Evolutionary conservation across 1,284 basidiomycete species (phyloP).

Genomic region (Rhodotorula mucilaginosa): DNA sequence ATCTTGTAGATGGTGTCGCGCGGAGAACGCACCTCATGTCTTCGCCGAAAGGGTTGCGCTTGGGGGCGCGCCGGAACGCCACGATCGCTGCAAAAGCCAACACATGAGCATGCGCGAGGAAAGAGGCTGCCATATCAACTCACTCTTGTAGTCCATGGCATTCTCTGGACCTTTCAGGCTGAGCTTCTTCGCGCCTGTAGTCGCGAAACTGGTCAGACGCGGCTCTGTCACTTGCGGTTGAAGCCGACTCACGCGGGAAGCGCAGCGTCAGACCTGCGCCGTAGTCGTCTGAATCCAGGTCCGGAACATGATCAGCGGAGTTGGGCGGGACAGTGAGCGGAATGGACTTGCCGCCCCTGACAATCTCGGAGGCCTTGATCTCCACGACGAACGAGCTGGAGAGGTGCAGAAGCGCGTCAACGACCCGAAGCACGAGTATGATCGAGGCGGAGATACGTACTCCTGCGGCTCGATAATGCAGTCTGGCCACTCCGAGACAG

Average conservation of each 20-base stretch:
- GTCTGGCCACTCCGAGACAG: slow-evolving; percentile 45
- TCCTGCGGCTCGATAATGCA: slow-evolving; percentile 51
- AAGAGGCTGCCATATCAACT: neutral
- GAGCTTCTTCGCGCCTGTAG: slow-evolving; percentile 11
- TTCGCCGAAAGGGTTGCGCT: slow-evolving; percentile 25
- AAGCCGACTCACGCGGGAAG: slow-evolving; percentile 37
- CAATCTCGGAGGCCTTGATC: slow-evolving; percentile 86
- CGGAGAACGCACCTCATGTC: slow-evolving; percentile 1
- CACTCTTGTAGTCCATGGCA: slow-evolving; percentile 3
- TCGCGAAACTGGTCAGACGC: neutral
- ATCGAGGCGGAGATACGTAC: slow-evolving; percentile 34
- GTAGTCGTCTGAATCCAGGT: slow-evolving; percentile 33
- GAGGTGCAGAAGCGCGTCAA: neutral
- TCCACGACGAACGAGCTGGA: slow-evolving; percentile 77
- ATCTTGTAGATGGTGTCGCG: too few species aligned
- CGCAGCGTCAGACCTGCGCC: slow-evolving; percentile 43
- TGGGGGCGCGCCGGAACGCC: slow-evolving; percentile 10
- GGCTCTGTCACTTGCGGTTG: fast-evolving
- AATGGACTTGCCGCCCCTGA: slow-evolving; percentile 59
- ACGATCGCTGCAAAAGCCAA: neutral
- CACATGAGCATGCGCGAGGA: neutral
- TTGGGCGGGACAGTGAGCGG: neutral
- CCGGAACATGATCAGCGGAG: neutral
- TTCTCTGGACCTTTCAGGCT: neutral
- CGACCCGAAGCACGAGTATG: too few species aligned